Evolutionary conservation across 192 early-diverging fungal species (phyloP), one percentile per base, ranked within the genome.

Genomic region (Backusella australiensis): DNA sequence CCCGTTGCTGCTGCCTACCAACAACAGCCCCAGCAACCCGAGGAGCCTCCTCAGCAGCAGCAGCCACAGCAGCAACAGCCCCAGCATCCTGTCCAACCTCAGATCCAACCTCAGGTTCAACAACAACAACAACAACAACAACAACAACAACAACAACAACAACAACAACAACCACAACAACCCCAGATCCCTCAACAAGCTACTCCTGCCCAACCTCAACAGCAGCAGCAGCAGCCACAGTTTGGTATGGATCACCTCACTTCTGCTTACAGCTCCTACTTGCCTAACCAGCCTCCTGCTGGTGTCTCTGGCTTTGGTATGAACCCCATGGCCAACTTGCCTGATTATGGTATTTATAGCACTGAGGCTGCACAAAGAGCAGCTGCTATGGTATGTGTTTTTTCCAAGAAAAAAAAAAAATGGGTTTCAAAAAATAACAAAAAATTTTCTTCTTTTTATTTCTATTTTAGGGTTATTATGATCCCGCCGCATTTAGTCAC

Each of bases 311-410:
- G 83, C 21, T 89, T 89, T 73, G 85, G 86, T 17, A 87, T 90
- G 80, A 84, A 75, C 29, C 88, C 86, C 8, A 87, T 89, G 77
- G 80, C 81, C 8, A 63, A 63, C 8, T 75, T 86, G 14, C 88
- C 86, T 34, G 87, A 86, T 46, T 86, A 90, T 71, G 88, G 86
- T 12, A 72, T 90, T 12, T 91, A 91, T 75, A 87, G 88, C 32
- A 87, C 83, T 67, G 92, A 93, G 14, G 84, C 89, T 12, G 90
- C 90, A 80, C 86, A 91, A 29, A 86, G 76, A 41, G 79, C 79
- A 49, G 76, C 80, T 44, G 56, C 85, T 73, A 66, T 71, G 41
- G 41, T 26, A 44, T 46, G n/a, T 56, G 7, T 23, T 56, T 56
- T 56, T 52, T 6, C 0, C 6, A 56, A 9, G 8, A 26, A 23